These are phyloP conservation scores for Penicillium verhagenii DNA, from an alignment of 495 filamentous ascomycete species.

Conservation along the genomic window DNA sequence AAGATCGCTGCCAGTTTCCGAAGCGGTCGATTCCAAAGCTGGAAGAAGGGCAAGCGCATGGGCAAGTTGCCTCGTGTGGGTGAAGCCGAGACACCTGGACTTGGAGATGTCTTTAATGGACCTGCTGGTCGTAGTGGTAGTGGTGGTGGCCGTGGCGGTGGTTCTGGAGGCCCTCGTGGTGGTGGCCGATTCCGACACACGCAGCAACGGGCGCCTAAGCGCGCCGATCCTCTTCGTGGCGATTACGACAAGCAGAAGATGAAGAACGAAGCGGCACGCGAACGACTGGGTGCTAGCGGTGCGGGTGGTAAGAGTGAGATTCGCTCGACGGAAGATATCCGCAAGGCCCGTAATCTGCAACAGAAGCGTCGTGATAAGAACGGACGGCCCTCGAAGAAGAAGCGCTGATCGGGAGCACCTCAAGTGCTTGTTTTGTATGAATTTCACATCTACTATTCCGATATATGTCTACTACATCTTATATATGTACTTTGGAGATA, in stretches of 20 bases:
- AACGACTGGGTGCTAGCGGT: slow-evolving; percentile 57
- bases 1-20: slow-evolving; percentile 94
- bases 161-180: slow-evolving; percentile 26
- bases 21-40: slow-evolving; percentile 87
- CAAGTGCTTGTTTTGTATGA: slow-evolving; percentile 14
- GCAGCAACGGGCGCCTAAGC: slow-evolving; percentile 82
- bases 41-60: slow-evolving; percentile 82
- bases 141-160: slow-evolving; percentile 3
- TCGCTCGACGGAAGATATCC: slow-evolving; percentile 77
- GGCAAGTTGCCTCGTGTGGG: slow-evolving; percentile 75
- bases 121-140: slow-evolving; percentile 33
- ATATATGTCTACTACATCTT: slow-evolving; percentile 9
- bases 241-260: slow-evolving; percentile 91
- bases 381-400: slow-evolving; percentile 73
- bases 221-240: slow-evolving; percentile 82
- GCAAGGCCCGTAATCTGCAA: slow-evolving; percentile 72
- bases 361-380: slow-evolving; percentile 85
- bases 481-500: slow-evolving; percentile 10
- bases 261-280: slow-evolving; percentile 80
- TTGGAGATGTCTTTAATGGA: slow-evolving; percentile 28
- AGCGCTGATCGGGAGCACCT: slow-evolving; percentile 20
- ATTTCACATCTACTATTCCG: slow-evolving; percentile 1
- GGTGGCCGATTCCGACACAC: slow-evolving; percentile 67
- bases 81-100: slow-evolving; percentile 63
- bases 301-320: slow-evolving; percentile 78